These are phyloP conservation scores for Citropsis articulata DNA, from an alignment of 345 rosid species.

Conservation along the genomic window DNA sequence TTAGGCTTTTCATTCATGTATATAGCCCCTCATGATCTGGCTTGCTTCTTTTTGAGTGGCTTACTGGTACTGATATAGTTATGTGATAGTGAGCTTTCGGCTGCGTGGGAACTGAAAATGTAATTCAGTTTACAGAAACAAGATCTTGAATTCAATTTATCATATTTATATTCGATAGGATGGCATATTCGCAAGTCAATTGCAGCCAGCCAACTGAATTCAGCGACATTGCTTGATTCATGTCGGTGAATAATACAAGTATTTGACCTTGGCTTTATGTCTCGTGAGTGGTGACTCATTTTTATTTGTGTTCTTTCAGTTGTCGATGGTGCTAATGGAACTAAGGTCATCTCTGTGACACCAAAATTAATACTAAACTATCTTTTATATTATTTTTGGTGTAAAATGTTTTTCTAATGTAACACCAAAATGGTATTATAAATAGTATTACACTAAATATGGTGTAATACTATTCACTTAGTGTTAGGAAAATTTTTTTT, in stretches of 20 bases:
- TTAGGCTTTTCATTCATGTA: constrained; percentile 3
- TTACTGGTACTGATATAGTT: neutral
- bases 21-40: neutral
- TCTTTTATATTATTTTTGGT: rapidly evolving
- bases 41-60: neutral
- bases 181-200: neutral
- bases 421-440: no score
- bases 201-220: neutral
- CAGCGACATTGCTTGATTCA: no score
- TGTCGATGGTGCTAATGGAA: no score
- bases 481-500: no score
- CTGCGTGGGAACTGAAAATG: neutral
- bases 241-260: neutral
- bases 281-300: no score
- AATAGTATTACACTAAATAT: no score
- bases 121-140: neutral
- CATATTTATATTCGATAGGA: neutral
- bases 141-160: neutral
- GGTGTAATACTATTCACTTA: rapidly evolving
- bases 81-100: neutral
- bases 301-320: no score
- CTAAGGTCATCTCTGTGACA: no score
- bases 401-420: no score
- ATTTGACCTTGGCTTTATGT: no score
- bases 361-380: no score